Percentiles rank a stretch among this genome's conserved stretches.
Conservation (phyloP, 2,329 filamentous ascomycete species). For the Fusarium sp. region DNA sequence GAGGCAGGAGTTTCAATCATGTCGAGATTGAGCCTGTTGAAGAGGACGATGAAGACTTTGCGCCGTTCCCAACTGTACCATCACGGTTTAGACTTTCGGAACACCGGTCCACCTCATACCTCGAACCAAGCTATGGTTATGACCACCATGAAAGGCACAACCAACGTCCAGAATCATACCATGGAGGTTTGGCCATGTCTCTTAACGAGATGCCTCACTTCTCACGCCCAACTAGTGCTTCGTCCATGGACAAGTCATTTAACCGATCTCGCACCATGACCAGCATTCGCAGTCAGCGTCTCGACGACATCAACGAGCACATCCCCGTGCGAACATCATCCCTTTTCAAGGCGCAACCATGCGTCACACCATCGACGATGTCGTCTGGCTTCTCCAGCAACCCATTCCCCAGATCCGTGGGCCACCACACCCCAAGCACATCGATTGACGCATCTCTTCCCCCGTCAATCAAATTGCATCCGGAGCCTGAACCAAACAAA, state of each 20-base stretch:
- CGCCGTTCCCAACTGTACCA: constrained; percentile 37
- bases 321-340: constrained; percentile 51
- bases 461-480: constrained; percentile 41
- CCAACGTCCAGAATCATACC: constrained; percentile 25
- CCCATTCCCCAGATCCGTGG: constrained; percentile 52
- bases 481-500: constrained; percentile 21
- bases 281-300: constrained; percentile 24
- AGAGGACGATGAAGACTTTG: constrained; percentile 27
- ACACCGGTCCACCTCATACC: constrained; percentile 16
- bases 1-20: constrained; percentile 19
- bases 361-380: constrained; percentile 46
- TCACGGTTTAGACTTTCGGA: constrained; percentile 21
- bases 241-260: constrained; percentile 34
- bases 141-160: neutral
- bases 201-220: constrained; percentile 29
- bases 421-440: constrained; percentile 59
- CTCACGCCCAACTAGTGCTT: constrained; percentile 42
- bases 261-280: constrained; percentile 42
- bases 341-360: constrained; percentile 54
- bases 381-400: constrained; percentile 54
- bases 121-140: constrained; percentile 2
- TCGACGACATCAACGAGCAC: constrained; percentile 52
- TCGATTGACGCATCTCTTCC: constrained; percentile 54
- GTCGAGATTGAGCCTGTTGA: constrained; percentile 37
- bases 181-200: constrained; percentile 19